Evolutionary conservation across 1,284 basidiomycete species (phyloP).

Genomic region (Leccinum ponderosum): DNA sequence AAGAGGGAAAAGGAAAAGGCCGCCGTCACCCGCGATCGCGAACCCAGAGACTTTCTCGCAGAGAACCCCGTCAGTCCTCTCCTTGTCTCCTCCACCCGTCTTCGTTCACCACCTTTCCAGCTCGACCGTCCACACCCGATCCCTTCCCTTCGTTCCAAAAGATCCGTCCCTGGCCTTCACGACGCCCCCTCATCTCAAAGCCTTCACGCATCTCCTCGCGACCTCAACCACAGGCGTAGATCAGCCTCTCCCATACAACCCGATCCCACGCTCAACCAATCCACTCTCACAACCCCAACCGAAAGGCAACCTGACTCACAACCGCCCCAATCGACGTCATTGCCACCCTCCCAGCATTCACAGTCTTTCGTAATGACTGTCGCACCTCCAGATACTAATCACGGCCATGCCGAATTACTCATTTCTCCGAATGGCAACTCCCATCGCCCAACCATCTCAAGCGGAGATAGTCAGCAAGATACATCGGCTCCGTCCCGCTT

Average conservation of each 20-base stretch:
- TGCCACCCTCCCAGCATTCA: constrained; percentile 18
- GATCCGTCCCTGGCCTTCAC: constrained; percentile 22
- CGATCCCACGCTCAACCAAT: background rate
- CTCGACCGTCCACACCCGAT: constrained; percentile 9
- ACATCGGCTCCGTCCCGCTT: constrained; percentile 20
- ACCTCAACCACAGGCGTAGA: constrained; percentile 11
- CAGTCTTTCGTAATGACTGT: constrained; percentile 44
- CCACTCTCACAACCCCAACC: constrained; percentile 15
- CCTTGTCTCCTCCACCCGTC: background rate
- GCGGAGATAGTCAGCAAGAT: background rate
- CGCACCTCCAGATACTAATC: constrained; percentile 34
- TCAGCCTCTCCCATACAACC: constrained; percentile 18
- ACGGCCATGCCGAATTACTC: background rate
- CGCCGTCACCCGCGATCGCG: constrained; percentile 45
- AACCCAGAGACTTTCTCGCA: constrained; percentile 38
- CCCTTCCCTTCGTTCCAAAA: constrained; percentile 22
- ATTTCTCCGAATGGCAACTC: constrained; percentile 4
- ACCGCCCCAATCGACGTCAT: constrained; percentile 3
- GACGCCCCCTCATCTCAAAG: constrained; percentile 30
- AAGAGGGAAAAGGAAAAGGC: constrained; percentile 53
- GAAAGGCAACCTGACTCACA: constrained; percentile 5
- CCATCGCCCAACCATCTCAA: constrained; percentile 14
- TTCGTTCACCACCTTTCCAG: constrained; percentile 9
- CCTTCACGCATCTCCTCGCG: constrained; percentile 13
- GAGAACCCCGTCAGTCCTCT: constrained; percentile 41